These are phyloP conservation scores for Alternaria sp. DNA, from an alignment of 2,329 filamentous ascomycete species.

Conservation along the genomic window DNA sequence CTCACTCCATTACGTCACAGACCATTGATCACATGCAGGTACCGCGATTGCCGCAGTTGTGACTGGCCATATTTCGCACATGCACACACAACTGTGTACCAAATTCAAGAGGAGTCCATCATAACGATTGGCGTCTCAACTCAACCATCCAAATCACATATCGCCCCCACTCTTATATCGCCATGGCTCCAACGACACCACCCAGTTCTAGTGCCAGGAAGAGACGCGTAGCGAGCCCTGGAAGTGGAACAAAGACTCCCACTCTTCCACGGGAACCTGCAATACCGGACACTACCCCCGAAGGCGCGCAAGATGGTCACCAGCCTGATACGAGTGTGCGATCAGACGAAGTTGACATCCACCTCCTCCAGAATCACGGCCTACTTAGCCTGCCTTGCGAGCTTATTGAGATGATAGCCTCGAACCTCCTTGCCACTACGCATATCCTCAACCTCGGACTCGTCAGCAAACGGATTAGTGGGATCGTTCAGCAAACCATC, in stretches of 20 bases:
- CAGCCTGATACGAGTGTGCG: background rate
- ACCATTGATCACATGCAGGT: constrained; percentile 10
- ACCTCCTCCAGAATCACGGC: background rate
- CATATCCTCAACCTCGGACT: constrained; percentile 18
- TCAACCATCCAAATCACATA: background rate
- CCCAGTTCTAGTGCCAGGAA: constrained; percentile 10
- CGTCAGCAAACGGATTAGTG: constrained; percentile 19
- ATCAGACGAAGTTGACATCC: background rate
- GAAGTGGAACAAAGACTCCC: background rate
- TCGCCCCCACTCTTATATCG: background rate
- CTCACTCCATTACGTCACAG: constrained; percentile 8
- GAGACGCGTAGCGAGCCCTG: constrained; percentile 16
- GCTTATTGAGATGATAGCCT: constrained; percentile 20
- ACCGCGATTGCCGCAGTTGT: constrained; percentile 15
- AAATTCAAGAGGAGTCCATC: background rate
- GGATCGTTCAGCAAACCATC: constrained; percentile 26
- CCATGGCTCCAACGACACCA: constrained; percentile 14
- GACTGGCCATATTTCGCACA: constrained; percentile 11
- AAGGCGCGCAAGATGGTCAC: background rate
- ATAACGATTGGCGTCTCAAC: background rate
- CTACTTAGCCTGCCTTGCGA: constrained; percentile 20
- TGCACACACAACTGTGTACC: constrained; percentile 2
- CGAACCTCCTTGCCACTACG: constrained; percentile 2
- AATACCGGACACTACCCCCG: constrained; percentile 1
- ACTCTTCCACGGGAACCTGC: constrained; percentile 5